Conservation (phyloP, 2,329 filamentous ascomycete species). For the Neurospora crassa region DNA sequence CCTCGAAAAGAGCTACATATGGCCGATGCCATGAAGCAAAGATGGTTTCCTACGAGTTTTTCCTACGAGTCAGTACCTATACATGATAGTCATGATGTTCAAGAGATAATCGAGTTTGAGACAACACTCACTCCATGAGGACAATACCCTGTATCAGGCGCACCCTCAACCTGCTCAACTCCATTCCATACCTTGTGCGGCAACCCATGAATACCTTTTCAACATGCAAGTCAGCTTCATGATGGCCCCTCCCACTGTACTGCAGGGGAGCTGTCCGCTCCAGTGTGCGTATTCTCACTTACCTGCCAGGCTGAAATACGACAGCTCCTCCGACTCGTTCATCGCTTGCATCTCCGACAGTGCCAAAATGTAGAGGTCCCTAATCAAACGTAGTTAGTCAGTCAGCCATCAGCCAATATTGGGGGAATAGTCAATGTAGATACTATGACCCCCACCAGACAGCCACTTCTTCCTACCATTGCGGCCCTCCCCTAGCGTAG, state of each 20-base stretch:
- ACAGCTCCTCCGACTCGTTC: conserved; percentile 31
- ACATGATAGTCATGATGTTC: background rate
- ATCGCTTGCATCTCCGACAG: conserved; percentile 32
- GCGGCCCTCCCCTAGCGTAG: conserved; percentile 28
- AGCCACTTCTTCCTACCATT: conserved; percentile 30
- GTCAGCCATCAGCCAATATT: conserved; percentile 4
- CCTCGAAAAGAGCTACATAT: conserved; percentile 45
- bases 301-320: conserved; percentile 43
- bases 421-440: background rate
- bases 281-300: conserved; percentile 8
- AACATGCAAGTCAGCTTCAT: background rate
- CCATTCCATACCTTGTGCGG: conserved; percentile 27
- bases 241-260: background rate
- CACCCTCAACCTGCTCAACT: conserved; percentile 25
- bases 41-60: conserved; percentile 30
- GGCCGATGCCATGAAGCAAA: conserved; percentile 48
- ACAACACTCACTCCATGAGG: conserved; percentile 34
- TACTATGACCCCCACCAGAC: background rate
- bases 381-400: conserved; percentile 7
- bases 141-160: conserved; percentile 30
- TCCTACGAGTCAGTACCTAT: conserved; percentile 2
- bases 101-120: background rate
- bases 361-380: conserved; percentile 42
- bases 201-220: conserved; percentile 25
- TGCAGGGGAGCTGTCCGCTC: background rate